Evolutionary conservation across 331 rosid species (phyloP).

Genomic region (Dryas integrifolia): DNA sequence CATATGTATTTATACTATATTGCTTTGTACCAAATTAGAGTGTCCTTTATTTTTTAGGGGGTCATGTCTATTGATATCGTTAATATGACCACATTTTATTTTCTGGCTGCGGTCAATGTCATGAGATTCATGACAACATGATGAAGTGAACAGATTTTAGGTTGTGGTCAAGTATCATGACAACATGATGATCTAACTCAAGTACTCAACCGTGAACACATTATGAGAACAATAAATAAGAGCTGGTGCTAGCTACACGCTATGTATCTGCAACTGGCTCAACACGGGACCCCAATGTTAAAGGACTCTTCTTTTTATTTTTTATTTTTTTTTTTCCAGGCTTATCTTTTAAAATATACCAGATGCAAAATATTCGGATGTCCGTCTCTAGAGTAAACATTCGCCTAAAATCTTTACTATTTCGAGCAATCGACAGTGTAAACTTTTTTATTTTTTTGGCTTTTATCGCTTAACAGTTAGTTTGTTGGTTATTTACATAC

Average conservation of each 20-base stretch:
- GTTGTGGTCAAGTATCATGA: slow-evolving; percentile 29
- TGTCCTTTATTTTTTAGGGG: background rate
- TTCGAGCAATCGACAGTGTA: no score
- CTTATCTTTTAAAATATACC: no score
- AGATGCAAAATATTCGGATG: no score
- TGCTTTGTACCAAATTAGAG: background rate
- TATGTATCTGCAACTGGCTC: no score
- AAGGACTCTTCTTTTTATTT: no score
- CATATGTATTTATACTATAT: background rate
- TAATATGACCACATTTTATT: slow-evolving; percentile 49
- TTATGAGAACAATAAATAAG: background rate
- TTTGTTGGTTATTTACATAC: no score
- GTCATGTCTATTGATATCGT: slow-evolving; percentile 27
- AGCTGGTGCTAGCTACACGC: slow-evolving; percentile 3
- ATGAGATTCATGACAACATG: slow-evolving; percentile 77
- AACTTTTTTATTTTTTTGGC: no score
- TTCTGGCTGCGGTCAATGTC: background rate
- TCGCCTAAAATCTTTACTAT: no score
- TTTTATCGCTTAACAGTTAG: no score
- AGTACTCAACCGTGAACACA: background rate
- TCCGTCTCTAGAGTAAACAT: no score
- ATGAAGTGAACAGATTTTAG: slow-evolving; percentile 16
- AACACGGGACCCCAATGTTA: no score
- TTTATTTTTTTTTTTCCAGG: no score
- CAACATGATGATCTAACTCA: slow-evolving; percentile 34